A percentile compares a stretch with the other conserved stretches of the same genome.
These are phyloP conservation scores for Saccharomycopsis babjevae DNA, from an alignment of 805 yeast species.

Conservation along the genomic window DNA sequence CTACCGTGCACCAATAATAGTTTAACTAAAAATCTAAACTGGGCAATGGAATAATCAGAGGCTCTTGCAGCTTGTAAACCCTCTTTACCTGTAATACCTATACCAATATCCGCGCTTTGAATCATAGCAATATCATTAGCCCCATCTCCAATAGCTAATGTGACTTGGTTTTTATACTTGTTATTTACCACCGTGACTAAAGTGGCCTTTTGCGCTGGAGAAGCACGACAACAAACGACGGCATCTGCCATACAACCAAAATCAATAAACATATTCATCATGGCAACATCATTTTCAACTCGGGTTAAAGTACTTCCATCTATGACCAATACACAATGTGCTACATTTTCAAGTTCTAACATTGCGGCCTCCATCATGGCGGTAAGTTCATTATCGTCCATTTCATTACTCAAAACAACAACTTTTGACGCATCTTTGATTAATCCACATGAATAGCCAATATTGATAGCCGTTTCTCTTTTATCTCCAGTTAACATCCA, in stretches of 20 bases:
- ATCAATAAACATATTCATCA: slow-evolving; percentile 70
- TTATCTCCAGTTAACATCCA: slow-evolving; percentile 99
- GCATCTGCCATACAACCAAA: slow-evolving; percentile 82
- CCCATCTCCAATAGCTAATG: slow-evolving; percentile 97
- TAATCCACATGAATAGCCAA: slow-evolving; percentile 88
- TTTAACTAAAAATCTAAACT: slow-evolving; percentile 76
- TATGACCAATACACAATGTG: slow-evolving; percentile 89
- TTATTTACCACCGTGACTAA: slow-evolving; percentile 77
- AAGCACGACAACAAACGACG: slow-evolving; percentile 90
- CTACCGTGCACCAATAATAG: slow-evolving; percentile 88
- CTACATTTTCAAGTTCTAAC: slow-evolving; percentile 69
- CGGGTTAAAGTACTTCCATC: slow-evolving; percentile 82
- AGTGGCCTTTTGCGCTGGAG: slow-evolving; percentile 91
- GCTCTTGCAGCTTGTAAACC: slow-evolving; percentile 95
- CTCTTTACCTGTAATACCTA: slow-evolving; percentile 95
- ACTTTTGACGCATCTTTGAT: slow-evolving; percentile 91
- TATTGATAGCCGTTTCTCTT: slow-evolving; percentile 94
- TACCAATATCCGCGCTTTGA: slow-evolving; percentile 95
- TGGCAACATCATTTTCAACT: slow-evolving; percentile 62
- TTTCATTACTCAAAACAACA: slow-evolving; percentile 47
- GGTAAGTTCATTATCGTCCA: slow-evolving; percentile 45
- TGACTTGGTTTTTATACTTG: slow-evolving; percentile 59
- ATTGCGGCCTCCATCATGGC: slow-evolving; percentile 60
- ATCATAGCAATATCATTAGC: slow-evolving; percentile 99
- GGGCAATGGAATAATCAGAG: slow-evolving; percentile 92